Percentiles rank a stretch among this genome's conserved stretches.
Evolutionary conservation across 257 asterid species (phyloP).

Genomic region (Fraxinus americana): DNA sequence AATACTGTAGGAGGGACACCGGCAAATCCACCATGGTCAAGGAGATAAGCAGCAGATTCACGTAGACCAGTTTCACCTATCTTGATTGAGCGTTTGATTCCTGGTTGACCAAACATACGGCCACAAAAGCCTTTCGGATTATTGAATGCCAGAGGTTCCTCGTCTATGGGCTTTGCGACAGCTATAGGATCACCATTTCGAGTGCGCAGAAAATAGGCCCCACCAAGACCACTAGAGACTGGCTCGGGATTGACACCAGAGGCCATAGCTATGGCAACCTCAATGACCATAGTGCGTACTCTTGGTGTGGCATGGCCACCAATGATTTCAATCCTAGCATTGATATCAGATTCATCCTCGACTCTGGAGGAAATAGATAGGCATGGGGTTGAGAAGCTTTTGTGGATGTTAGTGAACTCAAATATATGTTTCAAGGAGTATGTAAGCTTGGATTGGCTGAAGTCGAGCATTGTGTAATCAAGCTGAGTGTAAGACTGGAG

Average conservation of each 20-base stretch:
- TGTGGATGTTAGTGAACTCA: constrained; percentile 60
- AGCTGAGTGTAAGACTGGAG: constrained; percentile 85
- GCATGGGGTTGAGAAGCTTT: constrained; percentile 88
- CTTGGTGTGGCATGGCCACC: constrained; percentile 70
- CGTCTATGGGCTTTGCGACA: constrained; percentile 92
- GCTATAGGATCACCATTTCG: constrained; percentile 65
- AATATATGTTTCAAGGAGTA: constrained; percentile 49
- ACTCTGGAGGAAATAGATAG: constrained; percentile 51
- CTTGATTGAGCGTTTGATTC: constrained; percentile 81
- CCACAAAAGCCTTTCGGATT: constrained; percentile 93
- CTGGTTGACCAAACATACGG: constrained; percentile 87
- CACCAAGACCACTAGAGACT: constrained; percentile 83
- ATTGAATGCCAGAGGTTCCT: constrained; percentile 92
- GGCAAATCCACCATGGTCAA: constrained; percentile 76
- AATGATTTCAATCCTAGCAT: constrained; percentile 69
- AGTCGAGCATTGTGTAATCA: constrained; percentile 68
- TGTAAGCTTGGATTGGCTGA: constrained; percentile 40
- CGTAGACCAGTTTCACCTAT: constrained; percentile 91
- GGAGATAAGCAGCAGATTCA: constrained; percentile 91
- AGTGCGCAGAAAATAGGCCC: constrained; percentile 75
- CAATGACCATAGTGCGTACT: constrained; percentile 71
- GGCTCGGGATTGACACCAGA: constrained; percentile 83
- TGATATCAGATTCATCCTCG: constrained; percentile 43
- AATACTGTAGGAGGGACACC: constrained; percentile 93
- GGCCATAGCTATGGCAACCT: constrained; percentile 87